Percentiles rank a stretch among this genome's conserved stretches.
Evolutionary conservation across 2,329 filamentous ascomycete genomes (phyloP).

Genomic region (Shiraia bambusicola): DNA sequence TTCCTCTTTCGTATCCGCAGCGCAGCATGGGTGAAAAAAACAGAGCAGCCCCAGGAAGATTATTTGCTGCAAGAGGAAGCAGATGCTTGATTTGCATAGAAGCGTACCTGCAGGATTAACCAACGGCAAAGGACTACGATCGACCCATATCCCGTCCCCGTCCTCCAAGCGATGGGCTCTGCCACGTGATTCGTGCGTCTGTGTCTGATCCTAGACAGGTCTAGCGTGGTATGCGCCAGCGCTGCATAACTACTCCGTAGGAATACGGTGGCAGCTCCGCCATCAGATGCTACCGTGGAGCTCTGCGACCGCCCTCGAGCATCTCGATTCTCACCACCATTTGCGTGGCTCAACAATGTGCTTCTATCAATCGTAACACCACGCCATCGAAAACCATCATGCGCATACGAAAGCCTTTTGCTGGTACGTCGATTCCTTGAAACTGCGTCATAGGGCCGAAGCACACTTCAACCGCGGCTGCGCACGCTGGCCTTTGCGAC

Average conservation of each 20-base stretch:
- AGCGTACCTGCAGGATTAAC: conserved; percentile 3
- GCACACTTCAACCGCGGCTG: neutral
- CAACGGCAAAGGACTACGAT: conserved; percentile 3
- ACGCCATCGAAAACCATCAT: conserved; percentile 50
- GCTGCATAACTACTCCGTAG: too few relatives aligned
- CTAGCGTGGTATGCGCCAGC: too few relatives aligned
- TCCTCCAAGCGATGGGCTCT: neutral
- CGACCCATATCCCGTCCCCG: neutral
- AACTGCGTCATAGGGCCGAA: conserved; percentile 2
- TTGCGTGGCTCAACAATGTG: conserved; percentile 10
- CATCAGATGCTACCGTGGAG: conserved; percentile 1
- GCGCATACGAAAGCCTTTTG: conserved; percentile 86
- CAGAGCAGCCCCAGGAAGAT: too few relatives aligned
- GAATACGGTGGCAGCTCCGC: conserved; percentile 1
- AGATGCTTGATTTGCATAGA: neutral
- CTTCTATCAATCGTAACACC: conserved; percentile 12
- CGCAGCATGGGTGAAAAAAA: too few relatives aligned
- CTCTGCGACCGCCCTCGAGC: neutral
- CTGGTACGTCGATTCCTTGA: conserved; percentile 61
- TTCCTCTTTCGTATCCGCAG: too few relatives aligned
- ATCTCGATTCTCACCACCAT: neutral
- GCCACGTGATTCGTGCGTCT: conserved; percentile 1
- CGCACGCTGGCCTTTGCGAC: neutral
- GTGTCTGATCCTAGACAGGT: too few relatives aligned
- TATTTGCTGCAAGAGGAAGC: too few relatives aligned